These are phyloP conservation scores for Syzygium aqueum DNA, from an alignment of 345 rosid genomes.

Conservation along the genomic window DNA sequence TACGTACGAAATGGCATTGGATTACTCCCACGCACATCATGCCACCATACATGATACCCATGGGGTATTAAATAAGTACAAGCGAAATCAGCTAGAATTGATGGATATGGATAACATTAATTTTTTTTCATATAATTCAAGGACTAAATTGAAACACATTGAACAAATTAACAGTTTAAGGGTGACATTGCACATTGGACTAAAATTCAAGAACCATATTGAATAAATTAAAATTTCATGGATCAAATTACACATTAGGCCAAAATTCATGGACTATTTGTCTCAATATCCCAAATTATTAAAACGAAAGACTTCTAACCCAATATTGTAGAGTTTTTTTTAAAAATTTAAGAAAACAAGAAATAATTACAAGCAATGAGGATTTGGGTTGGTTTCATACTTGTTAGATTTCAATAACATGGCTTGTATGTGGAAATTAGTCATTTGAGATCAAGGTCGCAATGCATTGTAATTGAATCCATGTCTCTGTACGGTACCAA, in stretches of 20 bases:
- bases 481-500: not conserved
- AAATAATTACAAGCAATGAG: not conserved
- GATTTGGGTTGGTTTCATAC: not conserved
- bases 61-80: not conserved
- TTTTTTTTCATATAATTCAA: no score
- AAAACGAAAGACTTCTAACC: not conserved
- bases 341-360: not conserved
- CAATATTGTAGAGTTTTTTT: not conserved
- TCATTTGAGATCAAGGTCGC: not conserved
- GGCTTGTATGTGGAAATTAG: not conserved
- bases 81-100: not conserved
- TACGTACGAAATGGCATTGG: not conserved
- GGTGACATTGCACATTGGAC: no score
- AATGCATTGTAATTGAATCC: not conserved
- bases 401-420: not conserved
- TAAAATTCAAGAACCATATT: no score
- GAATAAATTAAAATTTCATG: no score
- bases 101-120: not conserved
- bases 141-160: no score
- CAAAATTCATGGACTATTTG: no score
- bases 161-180: no score
- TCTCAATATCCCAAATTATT: no score
- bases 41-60: not conserved
- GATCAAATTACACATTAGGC: no score
- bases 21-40: not conserved